Evolutionary conservation across 2,329 filamentous ascomycete species (phyloP), one percentile per base, ranked within the genome.

Genomic region (Aspergillus sp.): DNA sequence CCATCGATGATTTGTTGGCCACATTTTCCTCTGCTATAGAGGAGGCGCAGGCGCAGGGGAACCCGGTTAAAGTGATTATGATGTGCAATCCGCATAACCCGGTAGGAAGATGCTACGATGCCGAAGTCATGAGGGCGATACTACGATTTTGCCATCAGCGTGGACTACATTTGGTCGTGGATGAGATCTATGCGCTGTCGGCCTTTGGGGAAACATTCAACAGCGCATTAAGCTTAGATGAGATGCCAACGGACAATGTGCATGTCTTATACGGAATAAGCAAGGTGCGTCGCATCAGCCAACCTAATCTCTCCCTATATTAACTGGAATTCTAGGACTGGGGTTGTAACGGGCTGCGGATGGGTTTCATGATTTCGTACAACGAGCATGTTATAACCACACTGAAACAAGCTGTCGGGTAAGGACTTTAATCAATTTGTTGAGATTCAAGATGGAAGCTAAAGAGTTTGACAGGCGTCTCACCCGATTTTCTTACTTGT

Each of bases 1-100:
- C 20, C 10, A 45, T 47, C 10, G 22, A 26, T 20, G 22, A n/a
- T 5, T 4, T 29, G 6, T 11, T 55, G 14, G 18, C 9, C 1
- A 32, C 22, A 11, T 36, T 47, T 18, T 49, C 26, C 10, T 18
- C 18, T 1, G n/a, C 39, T 10, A 31, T 47, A 4, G 20, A 46
- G 12, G n/a, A 31, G 7, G 18, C 53, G 5, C 11, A 45, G 6
- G 10, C 12, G 6, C 20, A 49, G 20, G 50, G 50, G 2, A 18
- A 6, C 22, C 22, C 20, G 9, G 42, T 55, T 14, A 55, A 49
- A 49, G 42, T n/a, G 11, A 31, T 55, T 26, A 24, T 49, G 3
- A n/a, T 49, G 5, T 55, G 53, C 39, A 36, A 49, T 31, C 53
- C 42, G 4, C 53, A 55, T 49, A 55, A 49, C 14, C 53, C 53